Evolutionary conservation across 202 grass and related monocot genomes (phyloP), one percentile per base, ranked within the genome.

Genomic region (Miscanthus sacchariflorus): DNA sequence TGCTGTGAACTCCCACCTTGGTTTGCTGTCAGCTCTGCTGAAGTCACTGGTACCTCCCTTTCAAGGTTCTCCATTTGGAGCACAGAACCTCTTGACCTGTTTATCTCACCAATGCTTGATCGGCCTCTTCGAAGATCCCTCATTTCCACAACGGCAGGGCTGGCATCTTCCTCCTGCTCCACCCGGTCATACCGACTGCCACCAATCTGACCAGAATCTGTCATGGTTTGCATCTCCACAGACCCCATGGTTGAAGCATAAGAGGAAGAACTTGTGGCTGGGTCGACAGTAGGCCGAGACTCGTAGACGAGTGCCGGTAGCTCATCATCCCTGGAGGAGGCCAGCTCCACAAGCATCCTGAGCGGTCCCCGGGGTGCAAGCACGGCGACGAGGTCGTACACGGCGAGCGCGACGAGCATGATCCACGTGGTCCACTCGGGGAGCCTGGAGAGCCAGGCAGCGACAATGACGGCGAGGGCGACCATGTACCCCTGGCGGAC

Each of bases 361-460:
- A 99, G 89, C 19, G 97, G 97, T 0, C 97, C 97, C 36, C 91
- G 78, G 2, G 97, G 94, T 5, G 92, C 91, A 50, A 99, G 94
- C 68, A 99, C 97, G 6, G 97, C 97, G 49, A 91, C 94, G 19
- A 96, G 88, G 81, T 99, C 97, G 21, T 99, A 99, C 2, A 94
- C 19, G 4, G 97, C 94, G 69, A 99, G 97, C 24, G 97, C 97
- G 69, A 99, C 48, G 25, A 99, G 96, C 67, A 98, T 92, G 50
- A 88, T 87, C 96, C 96, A 98, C 45, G 96, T 98, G 39, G 96
- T 98, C 97, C 97, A 99, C 71, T 99, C 97, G 36, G 97, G 94
- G 38, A 99, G 85, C 75, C 87, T 86, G 50, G 94, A 89, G 74
- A 99, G 92, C 97, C 97, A 99, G 42, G 91, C 89, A 3, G 97